phyloP scores from a whole-genome alignment of 208 protist genomes.

The Porcisia deanei region DNA sequence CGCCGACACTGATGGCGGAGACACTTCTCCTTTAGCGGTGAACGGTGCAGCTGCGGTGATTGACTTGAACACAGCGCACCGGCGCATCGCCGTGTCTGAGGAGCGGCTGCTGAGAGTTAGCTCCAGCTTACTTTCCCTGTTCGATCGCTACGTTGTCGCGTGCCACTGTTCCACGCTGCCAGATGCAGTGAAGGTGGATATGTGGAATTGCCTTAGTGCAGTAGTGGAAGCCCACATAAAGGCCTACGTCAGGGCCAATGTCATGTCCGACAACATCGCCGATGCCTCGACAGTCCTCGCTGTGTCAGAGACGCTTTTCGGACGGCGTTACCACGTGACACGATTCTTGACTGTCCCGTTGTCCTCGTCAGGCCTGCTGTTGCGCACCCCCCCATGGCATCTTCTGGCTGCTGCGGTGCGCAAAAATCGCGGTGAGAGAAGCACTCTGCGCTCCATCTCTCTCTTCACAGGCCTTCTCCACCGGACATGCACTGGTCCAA shows the following conservation, averaged over 20 bases:
- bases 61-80: conserved; percentile 13
- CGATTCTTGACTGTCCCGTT: not conserved
- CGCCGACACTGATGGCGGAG: not conserved
- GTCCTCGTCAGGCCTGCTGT: not conserved
- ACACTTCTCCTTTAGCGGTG: not conserved
- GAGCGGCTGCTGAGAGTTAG: not conserved
- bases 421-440: conserved; percentile 8
- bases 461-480: conserved; percentile 21
- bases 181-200: conserved; percentile 17
- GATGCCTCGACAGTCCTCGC: conserved; percentile 19
- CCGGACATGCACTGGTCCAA: not conserved
- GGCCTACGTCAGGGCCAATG: conserved; percentile 8
- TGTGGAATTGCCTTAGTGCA: conserved; percentile 30
- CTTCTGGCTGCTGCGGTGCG: conserved; percentile 7
- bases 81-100: not conserved
- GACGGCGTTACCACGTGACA: conserved; percentile 9
- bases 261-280: not conserved
- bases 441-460: not conserved
- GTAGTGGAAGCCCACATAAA: conserved; percentile 21
- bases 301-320: conserved; percentile 1
- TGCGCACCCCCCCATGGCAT: not conserved
- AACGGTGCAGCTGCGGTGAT: not conserved
- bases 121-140: conserved; percentile 9
- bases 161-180: conserved; percentile 3
- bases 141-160: conserved; percentile 29